phyloP scores from a whole-genome alignment of 495 filamentous ascomycete species.

The Penicillium chermesinum region DNA sequence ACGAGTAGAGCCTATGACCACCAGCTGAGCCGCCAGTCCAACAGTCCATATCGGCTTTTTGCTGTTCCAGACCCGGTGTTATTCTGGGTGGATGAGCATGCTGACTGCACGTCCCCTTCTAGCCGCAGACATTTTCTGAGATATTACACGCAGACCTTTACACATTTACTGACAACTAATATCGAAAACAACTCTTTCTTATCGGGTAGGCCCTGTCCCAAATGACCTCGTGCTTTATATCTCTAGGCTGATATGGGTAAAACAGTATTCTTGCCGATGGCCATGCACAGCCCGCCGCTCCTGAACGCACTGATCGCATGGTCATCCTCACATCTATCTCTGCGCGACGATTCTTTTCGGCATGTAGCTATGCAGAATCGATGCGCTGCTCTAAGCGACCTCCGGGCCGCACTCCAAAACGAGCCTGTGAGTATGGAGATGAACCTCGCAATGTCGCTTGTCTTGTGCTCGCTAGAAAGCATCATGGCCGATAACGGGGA shows the following conservation, averaged over 20 bases:
- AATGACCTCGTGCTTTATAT: not conserved
- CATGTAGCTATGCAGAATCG: conserved; percentile 12
- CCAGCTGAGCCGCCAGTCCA: not conserved
- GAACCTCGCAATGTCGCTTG: conserved; percentile 12
- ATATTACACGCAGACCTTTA: conserved; percentile 14
- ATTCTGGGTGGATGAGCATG: conserved; percentile 14
- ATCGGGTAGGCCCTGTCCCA: conserved; percentile 4
- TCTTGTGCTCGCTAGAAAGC: conserved; percentile 12
- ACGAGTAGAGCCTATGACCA: not conserved
- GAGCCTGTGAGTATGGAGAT: conserved; percentile 7
- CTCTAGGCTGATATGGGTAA: not conserved
- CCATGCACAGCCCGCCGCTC: conserved; percentile 12
- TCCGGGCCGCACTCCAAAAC: conserved; percentile 3
- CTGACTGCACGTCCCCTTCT: conserved; percentile 6
- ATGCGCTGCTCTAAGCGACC: conserved; percentile 5
- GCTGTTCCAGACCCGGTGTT: conserved; percentile 6
- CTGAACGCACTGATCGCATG: conserved; percentile 10
- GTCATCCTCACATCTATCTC: conserved; percentile 12
- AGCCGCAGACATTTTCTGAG: conserved; percentile 13
- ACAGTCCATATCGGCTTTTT: conserved; percentile 3
- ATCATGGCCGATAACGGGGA: conserved; percentile 12
- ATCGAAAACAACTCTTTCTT: conserved; percentile 15
- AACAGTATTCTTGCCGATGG: conserved; percentile 10
- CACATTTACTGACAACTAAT: conserved; percentile 10
- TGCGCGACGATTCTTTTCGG: conserved; percentile 7